Base-by-base conservation (phyloP, 2,329 filamentous ascomycete genomes). In the Aureobasidium melanogenum region DNA sequence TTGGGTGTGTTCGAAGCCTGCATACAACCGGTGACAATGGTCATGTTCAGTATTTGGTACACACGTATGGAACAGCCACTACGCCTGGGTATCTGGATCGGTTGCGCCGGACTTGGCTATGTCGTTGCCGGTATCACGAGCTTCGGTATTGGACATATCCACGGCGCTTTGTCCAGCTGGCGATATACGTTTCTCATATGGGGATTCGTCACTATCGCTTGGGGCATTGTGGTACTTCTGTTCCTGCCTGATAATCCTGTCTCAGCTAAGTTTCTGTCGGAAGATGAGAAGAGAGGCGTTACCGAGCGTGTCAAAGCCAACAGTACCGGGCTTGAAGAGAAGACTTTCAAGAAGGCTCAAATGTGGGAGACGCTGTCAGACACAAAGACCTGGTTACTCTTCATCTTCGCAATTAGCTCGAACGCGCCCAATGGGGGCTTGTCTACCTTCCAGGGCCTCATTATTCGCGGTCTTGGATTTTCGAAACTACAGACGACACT, bases 251-350 rank as follows among this genome's bases (percentile, higher is more conserved):
- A 86, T 66, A 85, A 78, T 64, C 83, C 84, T 64, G 70, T 85
- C 51, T 85, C 85, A 56, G 82, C 82, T 17, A 76, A 80, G 2
- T 86, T 82, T 79, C 67, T 94, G 26, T 86, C 77, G 6, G 80
- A 86, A 57, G 79, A 84, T 47, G 89, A 93, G 65, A 83, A 84
- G 14, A 70, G 84, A 0, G 78, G 89, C 46, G 87, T 86, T 0
- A 76, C 91, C 26, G 88, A 90, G 64, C 81, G 89, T 0, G 83
- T 93, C 5, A 79, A 88, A 0, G 79, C 84, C 19, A 93, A 93
- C 67, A 84, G 90, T 69, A 89, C 89, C 63, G 89, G 89, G 0
- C 85, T 88, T 15, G 87, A 85, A 1, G 88, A 84, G 63, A 84
- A 85, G 64, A 80, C 88, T 63, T 88, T 87, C 72, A 88, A 88